These are phyloP conservation scores for Balakata baccata DNA, from an alignment of 345 rosid species.

Conservation along the genomic window DNA sequence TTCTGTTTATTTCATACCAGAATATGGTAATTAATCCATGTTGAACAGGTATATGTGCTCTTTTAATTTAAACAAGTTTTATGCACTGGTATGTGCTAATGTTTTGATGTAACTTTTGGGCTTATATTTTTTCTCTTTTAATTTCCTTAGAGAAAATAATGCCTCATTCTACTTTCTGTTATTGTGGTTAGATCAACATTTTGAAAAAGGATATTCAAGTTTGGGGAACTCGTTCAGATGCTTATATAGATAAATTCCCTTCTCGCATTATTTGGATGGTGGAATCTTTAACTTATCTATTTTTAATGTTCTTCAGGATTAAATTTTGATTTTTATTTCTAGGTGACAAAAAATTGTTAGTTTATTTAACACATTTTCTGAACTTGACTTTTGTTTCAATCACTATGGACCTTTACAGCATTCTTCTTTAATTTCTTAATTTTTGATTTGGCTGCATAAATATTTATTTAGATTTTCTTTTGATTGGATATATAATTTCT, in stretches of 20 bases:
- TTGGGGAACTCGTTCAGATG: slow-evolving; percentile 25
- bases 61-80: slow-evolving; percentile 3
- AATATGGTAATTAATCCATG: neutral
- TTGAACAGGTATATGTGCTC: neutral
- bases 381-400: neutral
- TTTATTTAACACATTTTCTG: neutral
- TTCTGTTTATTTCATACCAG: neutral
- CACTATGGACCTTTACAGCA: neutral
- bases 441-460: neutral
- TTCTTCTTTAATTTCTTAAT: neutral
- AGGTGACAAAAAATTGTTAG: neutral
- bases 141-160: neutral
- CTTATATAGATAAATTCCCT: neutral
- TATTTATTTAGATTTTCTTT: neutral
- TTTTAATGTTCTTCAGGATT: neutral
- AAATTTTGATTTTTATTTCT: neutral
- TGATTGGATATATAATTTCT: neutral
- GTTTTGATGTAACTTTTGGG: neutral
- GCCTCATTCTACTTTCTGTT: neutral
- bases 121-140: neutral
- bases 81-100: neutral
- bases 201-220: slow-evolving; percentile 13
- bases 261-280: neutral
- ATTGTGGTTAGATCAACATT: slow-evolving; percentile 14
- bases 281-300: slow-evolving; percentile 15